Conservation (phyloP, 106 monocot species). For the Dactylorhiza incarnata region DNA sequence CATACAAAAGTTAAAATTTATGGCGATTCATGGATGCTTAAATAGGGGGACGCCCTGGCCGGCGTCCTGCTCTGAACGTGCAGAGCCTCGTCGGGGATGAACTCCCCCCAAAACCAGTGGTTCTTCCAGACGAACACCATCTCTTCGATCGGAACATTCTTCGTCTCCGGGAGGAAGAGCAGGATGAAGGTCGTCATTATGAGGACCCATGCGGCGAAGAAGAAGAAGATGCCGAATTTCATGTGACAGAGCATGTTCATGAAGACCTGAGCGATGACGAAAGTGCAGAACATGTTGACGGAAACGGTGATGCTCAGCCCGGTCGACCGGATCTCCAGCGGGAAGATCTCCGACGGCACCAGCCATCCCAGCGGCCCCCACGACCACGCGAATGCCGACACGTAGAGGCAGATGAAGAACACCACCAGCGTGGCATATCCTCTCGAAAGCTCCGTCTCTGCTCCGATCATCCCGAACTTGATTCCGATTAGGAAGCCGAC, state of each 20-base stretch:
- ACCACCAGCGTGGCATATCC: neutral
- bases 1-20: too few relatives aligned
- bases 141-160: slow-evolving; percentile 58
- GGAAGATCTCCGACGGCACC: slow-evolving; percentile 21
- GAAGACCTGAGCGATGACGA: slow-evolving; percentile 24
- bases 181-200: slow-evolving; percentile 22
- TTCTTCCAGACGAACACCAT: slow-evolving; percentile 29
- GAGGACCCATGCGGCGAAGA: slow-evolving; percentile 24
- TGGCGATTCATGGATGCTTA: too few relatives aligned
- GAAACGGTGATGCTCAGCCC: slow-evolving; percentile 26
- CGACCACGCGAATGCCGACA: slow-evolving; percentile 23
- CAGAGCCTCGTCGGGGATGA: slow-evolving; percentile 2
- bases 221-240: slow-evolving; percentile 29
- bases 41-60: too few relatives aligned
- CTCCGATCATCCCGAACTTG: slow-evolving; percentile 15
- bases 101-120: slow-evolving; percentile 23
- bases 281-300: slow-evolving; percentile 27
- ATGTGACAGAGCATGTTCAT: slow-evolving; percentile 24
- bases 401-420: slow-evolving; percentile 13
- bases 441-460: neutral
- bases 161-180: slow-evolving; percentile 47
- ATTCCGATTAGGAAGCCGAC: slow-evolving; percentile 12
- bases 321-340: slow-evolving; percentile 24
- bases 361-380: slow-evolving; percentile 31
- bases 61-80: neutral